Base-by-base conservation (phyloP, 2,329 filamentous ascomycete species). In the Thielaviopsis populi region DNA sequence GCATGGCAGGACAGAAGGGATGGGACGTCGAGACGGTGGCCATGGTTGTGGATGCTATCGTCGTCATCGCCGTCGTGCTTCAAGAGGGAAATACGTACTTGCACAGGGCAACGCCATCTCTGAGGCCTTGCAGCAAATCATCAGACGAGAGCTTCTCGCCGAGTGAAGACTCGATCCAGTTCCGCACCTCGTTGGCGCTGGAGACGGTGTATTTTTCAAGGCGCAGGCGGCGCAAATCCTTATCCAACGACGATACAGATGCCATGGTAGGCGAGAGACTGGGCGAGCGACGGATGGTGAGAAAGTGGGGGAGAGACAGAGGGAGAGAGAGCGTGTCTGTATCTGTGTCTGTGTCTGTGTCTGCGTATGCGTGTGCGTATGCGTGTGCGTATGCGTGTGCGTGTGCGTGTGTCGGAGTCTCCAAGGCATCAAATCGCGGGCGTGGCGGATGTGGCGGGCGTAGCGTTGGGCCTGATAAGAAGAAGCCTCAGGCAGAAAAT, bases 61-160 rank as follows among this genome's bases (percentile, higher is more conserved):
- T 24, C 11, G 15, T 17, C 13, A 33, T 13, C 7, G 40, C 27
- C 11, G 22, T 10, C 17, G 24, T 3, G 15, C 8, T 19, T 43
- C 8, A 48, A 59, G 27, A 61, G 30, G 27, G 56, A 30, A 41
- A 58, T 24, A 72, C 84, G 70, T 80, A 95, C 89, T 86, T 92
- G 88, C 94, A 99, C 33, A 99, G 81, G 40, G 87, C 88, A 46
- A 92, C 87, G 62, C 94, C 94, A 79, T 97, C 91, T 75, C 91
- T 95, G 60, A 99, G 78, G 19, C 82, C 83, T 65, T 94, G 89
- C 15, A 99, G 80, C 60, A 99, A 79, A 74, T 99, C 94, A 37
- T 82, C 81, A 6, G 82, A 75, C 0, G 87, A 77, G 64, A 97
- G 78, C 61, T 79, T 82, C 72, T 91, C 86, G 67, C 87, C 88